These are phyloP conservation scores for Arthrobotrys pseudoclavata DNA, from an alignment of 2,329 filamentous ascomycete genomes.

Conservation along the genomic window DNA sequence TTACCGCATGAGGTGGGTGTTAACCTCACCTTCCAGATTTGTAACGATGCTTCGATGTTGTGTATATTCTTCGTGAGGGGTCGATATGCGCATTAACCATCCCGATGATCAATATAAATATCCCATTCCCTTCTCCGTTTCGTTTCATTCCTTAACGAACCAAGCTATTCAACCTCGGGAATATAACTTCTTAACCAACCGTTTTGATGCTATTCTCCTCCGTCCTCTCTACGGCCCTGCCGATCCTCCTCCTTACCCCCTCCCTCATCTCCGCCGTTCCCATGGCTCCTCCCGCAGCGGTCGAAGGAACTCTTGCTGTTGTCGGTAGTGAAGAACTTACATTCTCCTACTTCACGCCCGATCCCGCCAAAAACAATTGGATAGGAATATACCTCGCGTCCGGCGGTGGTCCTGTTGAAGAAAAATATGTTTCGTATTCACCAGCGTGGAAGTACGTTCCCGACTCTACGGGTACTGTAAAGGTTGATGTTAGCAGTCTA, in stretches of 20 bases:
- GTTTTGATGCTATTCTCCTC: conserved; percentile 26
- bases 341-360: conserved; percentile 65
- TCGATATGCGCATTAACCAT: not conserved
- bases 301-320: conserved; percentile 8
- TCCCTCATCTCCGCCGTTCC: conserved; percentile 16
- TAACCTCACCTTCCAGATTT: too few species aligned
- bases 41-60: too few species aligned
- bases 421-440: conserved; percentile 63
- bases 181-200: not conserved
- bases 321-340: conserved; percentile 60
- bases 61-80: not conserved
- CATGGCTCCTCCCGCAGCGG: not conserved
- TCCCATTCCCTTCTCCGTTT: not conserved
- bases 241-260: conserved; percentile 21
- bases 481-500: conserved; percentile 87
- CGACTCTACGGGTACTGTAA: conserved; percentile 74
- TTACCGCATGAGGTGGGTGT: too few species aligned
- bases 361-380: conserved; percentile 66
- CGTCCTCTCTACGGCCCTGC: conserved; percentile 17
- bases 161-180: not conserved
- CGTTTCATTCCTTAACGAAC: not conserved
- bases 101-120: too few species aligned
- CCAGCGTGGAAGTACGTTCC: conserved; percentile 66
- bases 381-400: conserved; percentile 65
- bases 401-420: conserved; percentile 66